Evolutionary conservation across 306 rosid genomes (phyloP), one percentile per base, ranked within the genome.

Genomic region (Gleditsia sinensis): DNA sequence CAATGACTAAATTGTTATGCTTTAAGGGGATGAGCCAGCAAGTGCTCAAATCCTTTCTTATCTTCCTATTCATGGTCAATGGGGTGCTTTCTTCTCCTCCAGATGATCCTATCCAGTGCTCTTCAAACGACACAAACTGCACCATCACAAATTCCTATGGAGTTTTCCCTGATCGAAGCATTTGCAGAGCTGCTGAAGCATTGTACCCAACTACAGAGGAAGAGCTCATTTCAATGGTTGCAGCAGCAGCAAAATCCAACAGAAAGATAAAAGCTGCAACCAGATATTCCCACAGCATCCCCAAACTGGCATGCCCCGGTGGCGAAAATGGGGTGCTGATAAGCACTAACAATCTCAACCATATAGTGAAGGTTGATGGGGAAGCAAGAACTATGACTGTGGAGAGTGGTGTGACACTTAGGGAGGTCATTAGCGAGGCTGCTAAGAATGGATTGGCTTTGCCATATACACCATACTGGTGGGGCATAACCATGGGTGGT

Each of bases 401-500:
- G n/a, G n/a, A n/a, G n/a, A n/a, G n/a, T n/a, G n/a, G n/a, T n/a
- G n/a, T n/a, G n/a, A n/a, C n/a, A n/a, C n/a, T n/a, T n/a, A n/a
- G n/a, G n/a, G n/a, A n/a, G n/a, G n/a, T n/a, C n/a, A n/a, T n/a
- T n/a, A n/a, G n/a, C n/a, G n/a, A n/a, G n/a, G n/a, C n/a, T n/a
- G n/a, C n/a, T n/a, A n/a, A n/a, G n/a, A n/a, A n/a, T n/a, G n/a
- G n/a, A n/a, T n/a, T n/a, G n/a, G n/a, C n/a, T n/a, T n/a, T n/a
- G n/a, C n/a, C n/a, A n/a, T 77, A 81, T 32, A 28, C 85, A 1
- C 92, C 91, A 0, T 90, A 90, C 28, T 90, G 96, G 96, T 88
- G 89, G 91, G 96, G 96, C 1, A 20, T 88, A 16, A 90, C 91
- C 3, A 70, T 88, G 11, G 96, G 96, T 0, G 92, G 96, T 4